Evolutionary conservation across 441 rosid genomes (phyloP), one percentile per base, ranked within the genome.

Genomic region (Euphorbia corollata): DNA sequence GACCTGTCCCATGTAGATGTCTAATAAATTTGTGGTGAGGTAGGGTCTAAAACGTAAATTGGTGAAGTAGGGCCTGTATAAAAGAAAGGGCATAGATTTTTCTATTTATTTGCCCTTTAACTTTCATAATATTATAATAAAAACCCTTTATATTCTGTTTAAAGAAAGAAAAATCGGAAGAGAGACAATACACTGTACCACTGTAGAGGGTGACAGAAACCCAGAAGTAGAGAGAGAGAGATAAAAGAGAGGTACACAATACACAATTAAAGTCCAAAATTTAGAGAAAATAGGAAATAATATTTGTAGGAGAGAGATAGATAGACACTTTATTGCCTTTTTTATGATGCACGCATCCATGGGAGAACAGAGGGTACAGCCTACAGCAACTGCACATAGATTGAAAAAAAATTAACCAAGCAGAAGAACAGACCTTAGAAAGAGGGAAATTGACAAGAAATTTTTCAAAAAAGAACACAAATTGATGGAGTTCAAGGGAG

Each of bases 341-440:
- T 81, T 76, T 74, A 79, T 74, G 86, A 77, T 84, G 80, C 84
- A 86, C 90, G 90, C 88, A 84, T 80, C 85, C 85, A 75, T 79
- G 79, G 83, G 80, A 73, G 71, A 78, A 70, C 65, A 72, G 74
- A 51, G 66, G 81, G 64, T 70, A 71, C 78, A 73, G 69, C 51
- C 61, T 59, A 53, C 79, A 75, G 71, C 74, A 69, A 51, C 63
- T 70, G 50, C 73, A 64, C 63, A 75, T 51, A 71, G 67, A 63
- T 63, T 48, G 68, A 71, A 71, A 69, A 63, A 65, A 63, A 30
- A 34, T 45, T n/a, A 8, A 65, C 34, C 41, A 36, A 2, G 41
- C 7, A 36, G 8, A 54, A 22, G 5, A 56, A 23, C 60, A 56
- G 23, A 27, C 6, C 11, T 15, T 27, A 20, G 59, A 54, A 41